phyloP scores from a whole-genome alignment of 768 basidiomycete species.

The Auriculariales sp. region DNA sequence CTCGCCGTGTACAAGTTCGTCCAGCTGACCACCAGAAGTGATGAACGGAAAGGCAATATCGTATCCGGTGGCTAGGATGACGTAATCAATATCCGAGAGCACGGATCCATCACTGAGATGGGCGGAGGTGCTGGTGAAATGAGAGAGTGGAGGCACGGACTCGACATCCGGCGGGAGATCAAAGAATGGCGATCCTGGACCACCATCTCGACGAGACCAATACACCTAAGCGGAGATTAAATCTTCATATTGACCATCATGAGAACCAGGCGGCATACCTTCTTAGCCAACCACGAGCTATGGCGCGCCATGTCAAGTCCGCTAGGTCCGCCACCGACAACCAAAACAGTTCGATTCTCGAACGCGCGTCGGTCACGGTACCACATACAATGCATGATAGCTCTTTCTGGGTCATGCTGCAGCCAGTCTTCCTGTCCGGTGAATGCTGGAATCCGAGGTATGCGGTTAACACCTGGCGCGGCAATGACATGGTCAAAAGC shows the following conservation, averaged over 20 bases:
- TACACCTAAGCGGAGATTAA: neutral
- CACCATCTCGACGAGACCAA: neutral
- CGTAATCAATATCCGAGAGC: constrained; percentile 24
- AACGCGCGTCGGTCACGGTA: constrained; percentile 34
- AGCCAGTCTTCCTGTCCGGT: constrained; percentile 37
- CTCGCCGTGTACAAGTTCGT: constrained; percentile 15
- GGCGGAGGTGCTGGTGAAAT: constrained; percentile 16
- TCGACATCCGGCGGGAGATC: neutral
- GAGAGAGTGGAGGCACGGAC: constrained; percentile 8
- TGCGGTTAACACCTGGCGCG: constrained; percentile 39
- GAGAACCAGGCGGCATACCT: constrained; percentile 17
- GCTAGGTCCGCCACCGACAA: constrained; percentile 33
- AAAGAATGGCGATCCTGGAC: neutral
- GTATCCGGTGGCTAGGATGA: constrained; percentile 45
- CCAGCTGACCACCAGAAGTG: neutral
- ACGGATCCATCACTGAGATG: constrained; percentile 33
- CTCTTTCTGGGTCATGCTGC: constrained; percentile 11
- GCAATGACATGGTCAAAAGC: constrained; percentile 39
- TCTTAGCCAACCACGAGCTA: constrained; percentile 22
- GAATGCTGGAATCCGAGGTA: constrained; percentile 31
- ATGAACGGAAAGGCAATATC: constrained; percentile 37
- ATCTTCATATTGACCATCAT: neutral
- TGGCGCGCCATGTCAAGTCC: constrained; percentile 35
- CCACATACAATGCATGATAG: constrained; percentile 38
- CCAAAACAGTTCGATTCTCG: constrained; percentile 26